Percentiles rank a stretch among this genome's conserved stretches.
Conservation (phyloP, 2,329 filamentous ascomycete species). For the Fusarium liriodendri region DNA sequence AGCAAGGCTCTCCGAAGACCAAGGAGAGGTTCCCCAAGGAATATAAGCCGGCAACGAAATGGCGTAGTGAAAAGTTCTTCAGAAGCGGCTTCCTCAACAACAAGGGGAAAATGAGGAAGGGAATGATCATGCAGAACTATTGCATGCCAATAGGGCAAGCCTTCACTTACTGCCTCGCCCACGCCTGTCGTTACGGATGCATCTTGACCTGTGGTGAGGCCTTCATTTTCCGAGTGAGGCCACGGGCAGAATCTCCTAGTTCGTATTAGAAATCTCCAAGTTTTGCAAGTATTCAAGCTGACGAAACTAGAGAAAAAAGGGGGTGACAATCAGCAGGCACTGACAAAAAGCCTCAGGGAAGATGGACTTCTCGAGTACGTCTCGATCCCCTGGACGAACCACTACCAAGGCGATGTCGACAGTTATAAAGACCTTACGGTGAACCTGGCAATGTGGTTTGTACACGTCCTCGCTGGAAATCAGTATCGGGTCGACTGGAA, state of each 20-base stretch:
- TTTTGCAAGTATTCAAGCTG: not conserved
- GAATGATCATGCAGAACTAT: not conserved
- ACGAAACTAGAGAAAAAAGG: not conserved
- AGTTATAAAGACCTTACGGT: slow-evolving; percentile 7
- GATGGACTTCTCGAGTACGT: slow-evolving; percentile 26
- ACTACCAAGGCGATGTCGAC: not conserved
- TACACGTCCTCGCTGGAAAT: slow-evolving; percentile 25
- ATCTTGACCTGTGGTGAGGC: slow-evolving; percentile 28
- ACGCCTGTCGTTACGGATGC: slow-evolving; percentile 28
- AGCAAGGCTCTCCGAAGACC: not conserved
- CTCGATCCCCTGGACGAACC: slow-evolving; percentile 27
- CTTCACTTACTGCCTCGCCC: slow-evolving; percentile 20
- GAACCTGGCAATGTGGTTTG: slow-evolving; percentile 29
- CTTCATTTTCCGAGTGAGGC: slow-evolving; percentile 18
- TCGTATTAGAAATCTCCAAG: not conserved
- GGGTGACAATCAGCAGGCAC: not conserved
- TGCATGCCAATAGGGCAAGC: slow-evolving; percentile 25
- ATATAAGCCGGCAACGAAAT: slow-evolving; percentile 22
- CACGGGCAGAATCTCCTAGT: not conserved
- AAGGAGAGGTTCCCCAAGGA: slow-evolving; percentile 25
- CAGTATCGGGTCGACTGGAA: slow-evolving; percentile 14
- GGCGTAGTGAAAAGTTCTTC: slow-evolving; percentile 10
- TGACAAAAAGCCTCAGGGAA: not conserved
- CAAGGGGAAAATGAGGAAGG: not conserved
- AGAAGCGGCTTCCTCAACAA: slow-evolving; percentile 6